These are phyloP conservation scores for Beauveria sp. DNA, from an alignment of 2,329 filamentous ascomycete genomes.

Conservation along the genomic window DNA sequence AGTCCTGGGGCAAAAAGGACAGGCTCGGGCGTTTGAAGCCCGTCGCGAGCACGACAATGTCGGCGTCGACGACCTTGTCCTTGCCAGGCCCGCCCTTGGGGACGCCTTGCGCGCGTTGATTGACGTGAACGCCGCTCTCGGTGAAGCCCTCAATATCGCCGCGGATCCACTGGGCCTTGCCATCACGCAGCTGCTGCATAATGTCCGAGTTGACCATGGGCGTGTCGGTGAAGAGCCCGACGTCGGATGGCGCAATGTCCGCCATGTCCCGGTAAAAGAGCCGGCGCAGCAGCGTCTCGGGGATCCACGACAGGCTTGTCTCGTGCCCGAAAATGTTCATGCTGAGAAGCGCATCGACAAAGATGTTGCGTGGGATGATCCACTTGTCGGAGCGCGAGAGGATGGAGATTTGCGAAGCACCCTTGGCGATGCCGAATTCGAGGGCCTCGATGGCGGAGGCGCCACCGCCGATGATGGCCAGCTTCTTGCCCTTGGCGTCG, in stretches of 20 bases:
- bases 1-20: conserved; percentile 64
- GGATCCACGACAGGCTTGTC: conserved; percentile 68
- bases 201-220: conserved; percentile 84
- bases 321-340: conserved; percentile 75
- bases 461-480: conserved; percentile 67
- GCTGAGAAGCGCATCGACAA: conserved; percentile 66
- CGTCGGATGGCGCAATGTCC: conserved; percentile 60
- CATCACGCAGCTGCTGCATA: conserved; percentile 64
- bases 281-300: conserved; percentile 64
- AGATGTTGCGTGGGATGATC: conserved; percentile 75
- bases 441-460: conserved; percentile 77
- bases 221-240: conserved; percentile 74
- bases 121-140: conserved; percentile 60
- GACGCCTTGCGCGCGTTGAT: conserved; percentile 62
- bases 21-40: conserved; percentile 70
- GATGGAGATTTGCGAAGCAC: conserved; percentile 62
- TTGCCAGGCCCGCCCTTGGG: conserved; percentile 68
- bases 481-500: conserved; percentile 63
- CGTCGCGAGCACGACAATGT: conserved; percentile 77
- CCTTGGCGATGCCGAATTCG: conserved; percentile 64
- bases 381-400: conserved; percentile 75
- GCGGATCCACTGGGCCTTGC: conserved; percentile 69
- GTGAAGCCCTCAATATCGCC: conserved; percentile 67
- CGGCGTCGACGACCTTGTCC: conserved; percentile 58
- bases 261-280: conserved; percentile 79